Conservation (phyloP, 225 moss, liverwort and hornwort species). For the Marchantia paleacea region DNA sequence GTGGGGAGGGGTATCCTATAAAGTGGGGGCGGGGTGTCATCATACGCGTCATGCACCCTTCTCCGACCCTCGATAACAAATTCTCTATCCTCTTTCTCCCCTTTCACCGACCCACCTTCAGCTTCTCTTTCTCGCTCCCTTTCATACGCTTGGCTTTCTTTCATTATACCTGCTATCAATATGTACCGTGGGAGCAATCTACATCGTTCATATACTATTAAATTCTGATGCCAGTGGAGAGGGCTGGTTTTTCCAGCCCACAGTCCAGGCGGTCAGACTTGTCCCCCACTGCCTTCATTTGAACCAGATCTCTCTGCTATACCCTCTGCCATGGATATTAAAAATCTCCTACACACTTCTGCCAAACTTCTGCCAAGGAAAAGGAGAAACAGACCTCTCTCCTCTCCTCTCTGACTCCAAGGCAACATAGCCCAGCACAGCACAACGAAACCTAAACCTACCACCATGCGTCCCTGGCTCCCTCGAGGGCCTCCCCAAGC, state of each 20-base stretch:
- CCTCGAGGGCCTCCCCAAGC: too few relatives aligned
- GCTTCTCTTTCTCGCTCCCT: not conserved
- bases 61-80: not conserved
- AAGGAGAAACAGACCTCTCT: not conserved
- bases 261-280: not conserved
- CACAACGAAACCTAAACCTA: too few relatives aligned
- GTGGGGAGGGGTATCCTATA: not conserved
- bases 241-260: not conserved
- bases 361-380: not conserved
- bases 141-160: not conserved
- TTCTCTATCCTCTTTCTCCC: constrained; percentile 3
- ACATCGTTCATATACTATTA: constrained; percentile 1
- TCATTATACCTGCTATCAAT: not conserved
- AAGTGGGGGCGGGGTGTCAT: not conserved
- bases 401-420: too few relatives aligned
- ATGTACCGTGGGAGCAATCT: not conserved
- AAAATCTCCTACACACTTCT: not conserved
- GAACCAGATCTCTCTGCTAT: not conserved
- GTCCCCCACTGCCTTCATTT: constrained; percentile 1
- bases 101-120: constrained; percentile 5
- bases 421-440: too few relatives aligned
- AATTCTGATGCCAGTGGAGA: not conserved
- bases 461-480: too few relatives aligned
- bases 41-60: not conserved
- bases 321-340: not conserved